Evolutionary conservation across 202 grass and related monocot genomes (phyloP), one percentile per base, ranked within the genome.

Genomic region (Cymbopogon flexuosus): DNA sequence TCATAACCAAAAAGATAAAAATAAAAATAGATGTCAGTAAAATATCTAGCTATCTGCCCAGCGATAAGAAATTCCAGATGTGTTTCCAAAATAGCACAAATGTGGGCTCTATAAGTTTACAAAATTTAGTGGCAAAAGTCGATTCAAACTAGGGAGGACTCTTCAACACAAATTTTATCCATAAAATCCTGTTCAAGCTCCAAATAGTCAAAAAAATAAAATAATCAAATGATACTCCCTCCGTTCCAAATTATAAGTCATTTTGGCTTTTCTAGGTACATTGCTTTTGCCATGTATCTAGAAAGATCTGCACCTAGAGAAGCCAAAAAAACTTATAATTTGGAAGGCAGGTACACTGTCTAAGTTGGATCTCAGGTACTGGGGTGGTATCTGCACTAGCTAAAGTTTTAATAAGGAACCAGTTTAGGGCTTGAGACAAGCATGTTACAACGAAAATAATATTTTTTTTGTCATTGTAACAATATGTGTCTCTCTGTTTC

Each of bases 351-450:
- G 1, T 51, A 70, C 19, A 81, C 65, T 81, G 65, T 1, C 58
- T 59, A 10, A 65, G 41, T 35, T 70, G 51, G 24, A 75, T 76
- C 16, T 47, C 21, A n/a, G 12, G 30, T 23, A 70, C 33, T 69
- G 75, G 62, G 8, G 57, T 78, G 9, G 41, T 40, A 68, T 5
- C 12, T 24, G n/a, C 52, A 54, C 10, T 3, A 23, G 69, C 41
- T 13, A 40, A 68, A 63, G 40, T 77, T 49, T 33, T 21, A 61
- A 77, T 70, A n/a, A 39, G 10, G 40, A 83, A 79, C 4, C n/a
- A 10, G 3, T 80, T 47, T 4, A 81, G 70, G 52, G 30, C 43
- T 74, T 45, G 6, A 85, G 57, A 79, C 57, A 85, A 39, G 16
- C 15, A 79, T 7, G 15, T 10, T 14, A 61, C 10, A 31, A 65